Evolutionary conservation across 164 flowering plant species (phyloP).

Genomic region (Paratinospora sagittata): DNA sequence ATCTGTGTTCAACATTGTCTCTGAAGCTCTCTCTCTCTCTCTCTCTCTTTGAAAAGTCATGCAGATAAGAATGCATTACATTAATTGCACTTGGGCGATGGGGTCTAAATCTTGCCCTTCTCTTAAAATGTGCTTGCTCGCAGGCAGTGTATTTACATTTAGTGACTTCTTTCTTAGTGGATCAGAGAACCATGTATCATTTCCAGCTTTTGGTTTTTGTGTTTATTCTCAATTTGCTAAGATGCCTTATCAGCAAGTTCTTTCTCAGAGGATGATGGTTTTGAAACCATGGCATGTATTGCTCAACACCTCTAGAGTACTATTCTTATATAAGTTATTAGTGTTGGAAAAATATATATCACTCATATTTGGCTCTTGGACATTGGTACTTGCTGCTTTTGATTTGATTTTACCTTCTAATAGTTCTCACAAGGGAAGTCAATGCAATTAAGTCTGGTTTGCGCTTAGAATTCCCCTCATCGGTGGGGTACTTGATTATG

Average conservation of each 20-base stretch:
- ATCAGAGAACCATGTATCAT: background rate
- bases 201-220: background rate
- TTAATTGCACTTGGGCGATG: background rate
- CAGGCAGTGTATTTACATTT: background rate
- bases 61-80: too few species aligned
- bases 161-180: background rate
- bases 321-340: background rate
- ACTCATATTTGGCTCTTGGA: too few species aligned
- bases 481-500: background rate
- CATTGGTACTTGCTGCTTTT: too few species aligned
- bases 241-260: background rate
- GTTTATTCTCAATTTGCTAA: background rate
- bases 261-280: background rate
- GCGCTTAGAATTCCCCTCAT: background rate
- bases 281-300: background rate
- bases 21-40: background rate
- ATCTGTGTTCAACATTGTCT: background rate
- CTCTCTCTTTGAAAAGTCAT: too few species aligned
- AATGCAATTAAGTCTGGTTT: background rate
- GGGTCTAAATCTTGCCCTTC: background rate
- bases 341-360: background rate
- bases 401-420: background rate
- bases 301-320: background rate
- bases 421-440: background rate
- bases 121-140: background rate